Percentiles rank a stretch among this genome's conserved stretches.
These are phyloP conservation scores for Umbelopsis sp. DNA, from an alignment of 192 early-diverging fungal genomes.

Conservation along the genomic window DNA sequence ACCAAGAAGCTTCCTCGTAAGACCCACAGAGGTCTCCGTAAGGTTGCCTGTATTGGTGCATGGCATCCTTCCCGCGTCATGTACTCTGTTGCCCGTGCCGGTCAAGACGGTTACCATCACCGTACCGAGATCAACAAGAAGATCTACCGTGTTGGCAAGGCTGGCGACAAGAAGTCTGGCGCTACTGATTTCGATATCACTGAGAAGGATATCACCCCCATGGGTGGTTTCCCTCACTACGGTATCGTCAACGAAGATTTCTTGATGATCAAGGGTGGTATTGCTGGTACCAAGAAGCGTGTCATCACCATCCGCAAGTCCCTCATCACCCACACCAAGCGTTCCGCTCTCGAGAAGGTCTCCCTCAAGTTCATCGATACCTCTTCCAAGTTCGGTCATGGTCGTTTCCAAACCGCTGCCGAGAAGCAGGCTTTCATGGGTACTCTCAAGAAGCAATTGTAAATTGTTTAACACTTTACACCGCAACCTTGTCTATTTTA, in stretches of 20 bases:
- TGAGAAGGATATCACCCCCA: slow-evolving; percentile 93
- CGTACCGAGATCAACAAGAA: slow-evolving; percentile 99
- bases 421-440: slow-evolving; percentile 96
- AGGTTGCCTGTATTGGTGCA: slow-evolving; percentile 99
- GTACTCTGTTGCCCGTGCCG: slow-evolving; percentile 99
- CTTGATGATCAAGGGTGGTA: slow-evolving; percentile 97
- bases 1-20: slow-evolving; percentile 99
- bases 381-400: slow-evolving; percentile 98
- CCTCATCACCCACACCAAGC: slow-evolving; percentile 93
- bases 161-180: slow-evolving; percentile 78
- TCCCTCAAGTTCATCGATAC: slow-evolving; percentile 99
- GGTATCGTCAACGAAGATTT: slow-evolving; percentile 98
- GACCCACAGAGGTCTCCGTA: slow-evolving; percentile 99
- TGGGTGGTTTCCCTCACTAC: slow-evolving; percentile 99
- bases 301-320: slow-evolving; percentile 99
- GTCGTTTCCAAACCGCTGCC: slow-evolving; percentile 97
- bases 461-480: slow-evolving; percentile 31
- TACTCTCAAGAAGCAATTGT: slow-evolving; percentile 85
- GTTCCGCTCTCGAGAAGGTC: slow-evolving; percentile 95
- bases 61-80: slow-evolving; percentile 98
- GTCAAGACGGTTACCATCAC: slow-evolving; percentile 99
- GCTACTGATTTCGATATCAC: slow-evolving; percentile 98
- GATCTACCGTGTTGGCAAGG: slow-evolving; percentile 98
- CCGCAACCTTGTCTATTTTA: slow-evolving; percentile 11
- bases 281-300: slow-evolving; percentile 95